A percentile compares a stretch with the other conserved stretches of the same genome.
These are phyloP conservation scores for Cerioporus squamosus DNA, from an alignment of 1,284 basidiomycete species.

Conservation along the genomic window DNA sequence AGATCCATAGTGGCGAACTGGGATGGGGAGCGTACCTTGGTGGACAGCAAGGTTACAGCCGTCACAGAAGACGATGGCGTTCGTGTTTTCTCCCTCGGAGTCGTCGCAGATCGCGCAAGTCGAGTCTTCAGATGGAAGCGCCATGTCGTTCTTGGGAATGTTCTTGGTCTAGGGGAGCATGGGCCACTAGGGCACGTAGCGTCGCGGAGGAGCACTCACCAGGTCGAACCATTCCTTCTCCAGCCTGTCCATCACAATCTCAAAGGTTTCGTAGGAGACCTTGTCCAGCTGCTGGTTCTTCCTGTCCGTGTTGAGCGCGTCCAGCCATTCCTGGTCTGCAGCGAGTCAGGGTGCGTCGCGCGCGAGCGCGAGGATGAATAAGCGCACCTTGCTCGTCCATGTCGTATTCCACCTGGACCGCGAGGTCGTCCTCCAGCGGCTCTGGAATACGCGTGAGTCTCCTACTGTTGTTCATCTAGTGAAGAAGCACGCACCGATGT, in stretches of 20 bases:
- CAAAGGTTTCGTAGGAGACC: conserved; percentile 88
- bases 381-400: conserved; percentile 96
- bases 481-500: conserved; percentile 67
- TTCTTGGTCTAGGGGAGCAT: conserved; percentile 76
- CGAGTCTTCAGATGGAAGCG: conserved; percentile 89
- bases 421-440: conserved; percentile 91
- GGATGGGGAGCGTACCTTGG: conserved; percentile 68
- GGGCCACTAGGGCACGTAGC: background rate
- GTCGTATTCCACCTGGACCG: conserved; percentile 96
- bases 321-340: conserved; percentile 94
- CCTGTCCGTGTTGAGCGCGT: conserved; percentile 83
- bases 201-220: conserved; percentile 48
- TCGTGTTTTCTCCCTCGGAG: conserved; percentile 97
- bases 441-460: conserved; percentile 50
- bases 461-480: too few species aligned
- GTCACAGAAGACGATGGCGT: conserved; percentile 99
- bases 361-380: background rate
- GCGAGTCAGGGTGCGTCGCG: background rate
- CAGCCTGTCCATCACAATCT: conserved; percentile 95
- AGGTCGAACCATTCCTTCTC: conserved; percentile 99
- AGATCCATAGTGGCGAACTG: background rate
- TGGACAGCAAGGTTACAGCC: conserved; percentile 99
- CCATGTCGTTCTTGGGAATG: conserved; percentile 83
- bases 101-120: conserved; percentile 98
- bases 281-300: conserved; percentile 77